Conservation (phyloP, 257 asterid genomes). For the Solanum chaucha region DNA sequence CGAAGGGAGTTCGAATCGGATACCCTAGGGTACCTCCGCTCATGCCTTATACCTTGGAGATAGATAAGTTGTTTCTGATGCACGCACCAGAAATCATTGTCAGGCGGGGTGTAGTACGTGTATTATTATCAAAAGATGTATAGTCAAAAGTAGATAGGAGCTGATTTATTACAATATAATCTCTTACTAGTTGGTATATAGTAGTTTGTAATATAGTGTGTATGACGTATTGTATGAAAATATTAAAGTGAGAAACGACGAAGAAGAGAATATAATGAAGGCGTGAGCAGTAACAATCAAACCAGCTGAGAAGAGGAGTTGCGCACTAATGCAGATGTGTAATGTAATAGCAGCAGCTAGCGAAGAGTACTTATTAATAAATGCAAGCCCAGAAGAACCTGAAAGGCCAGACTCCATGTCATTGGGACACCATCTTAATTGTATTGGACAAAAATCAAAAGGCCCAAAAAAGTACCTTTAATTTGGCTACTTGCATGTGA, state of each 20-base stretch:
- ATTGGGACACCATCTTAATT: constrained; percentile 14
- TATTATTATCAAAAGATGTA: neutral
- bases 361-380: neutral
- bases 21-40: neutral
- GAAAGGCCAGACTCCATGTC: neutral
- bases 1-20: no score
- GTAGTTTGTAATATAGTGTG: neutral
- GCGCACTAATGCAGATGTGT: neutral
- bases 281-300: neutral
- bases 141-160: neutral
- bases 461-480: neutral
- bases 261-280: neutral
- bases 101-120: neutral
- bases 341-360: neutral
- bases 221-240: neutral
- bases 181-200: neutral
- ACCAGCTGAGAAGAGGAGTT: neutral
- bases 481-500: neutral
- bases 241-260: neutral
- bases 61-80: neutral
- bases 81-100: neutral
- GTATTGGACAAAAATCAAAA: constrained; percentile 5
- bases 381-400: neutral
- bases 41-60: neutral
- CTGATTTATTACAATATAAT: neutral